Percentiles rank a stretch among this genome's conserved stretches.
Conservation (phyloP, 345 rosid genomes). For the Camelina laxa region DNA sequence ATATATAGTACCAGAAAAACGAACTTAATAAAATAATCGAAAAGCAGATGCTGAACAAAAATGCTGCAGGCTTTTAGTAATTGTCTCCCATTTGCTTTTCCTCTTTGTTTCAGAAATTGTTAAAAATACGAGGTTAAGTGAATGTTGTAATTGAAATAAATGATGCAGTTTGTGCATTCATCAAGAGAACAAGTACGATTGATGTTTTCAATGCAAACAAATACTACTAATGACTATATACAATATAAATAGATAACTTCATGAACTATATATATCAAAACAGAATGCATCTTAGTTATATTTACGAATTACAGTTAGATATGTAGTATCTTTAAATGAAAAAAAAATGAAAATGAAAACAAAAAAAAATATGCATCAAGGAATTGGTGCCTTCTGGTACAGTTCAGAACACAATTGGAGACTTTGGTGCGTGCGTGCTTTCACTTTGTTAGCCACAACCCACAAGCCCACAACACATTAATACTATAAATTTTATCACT, state of each 20-base stretch:
- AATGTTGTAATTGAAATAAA: conserved; percentile 25
- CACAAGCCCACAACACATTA: too few species aligned
- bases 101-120: conserved; percentile 23
- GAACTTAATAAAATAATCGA: not conserved
- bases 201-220: conserved; percentile 1
- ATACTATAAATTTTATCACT: too few species aligned
- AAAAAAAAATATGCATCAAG: too few species aligned
- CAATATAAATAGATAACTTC: not conserved
- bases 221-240: not conserved
- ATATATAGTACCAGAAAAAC: not conserved
- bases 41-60: conserved; percentile 28
- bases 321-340: too few species aligned
- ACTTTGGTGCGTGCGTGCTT: too few species aligned
- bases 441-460: too few species aligned
- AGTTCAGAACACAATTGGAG: too few species aligned
- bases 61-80: conserved; percentile 40
- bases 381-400: too few species aligned
- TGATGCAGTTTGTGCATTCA: conserved; percentile 23
- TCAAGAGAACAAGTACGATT: conserved; percentile 8
- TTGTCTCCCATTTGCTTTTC: conserved; percentile 33
- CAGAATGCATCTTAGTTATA: too few species aligned
- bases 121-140: conserved; percentile 29
- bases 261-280: not conserved
- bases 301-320: too few species aligned
- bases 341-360: too few species aligned